Base-by-base conservation (phyloP, 441 rosid species). In the Jatropha podagrica region DNA sequence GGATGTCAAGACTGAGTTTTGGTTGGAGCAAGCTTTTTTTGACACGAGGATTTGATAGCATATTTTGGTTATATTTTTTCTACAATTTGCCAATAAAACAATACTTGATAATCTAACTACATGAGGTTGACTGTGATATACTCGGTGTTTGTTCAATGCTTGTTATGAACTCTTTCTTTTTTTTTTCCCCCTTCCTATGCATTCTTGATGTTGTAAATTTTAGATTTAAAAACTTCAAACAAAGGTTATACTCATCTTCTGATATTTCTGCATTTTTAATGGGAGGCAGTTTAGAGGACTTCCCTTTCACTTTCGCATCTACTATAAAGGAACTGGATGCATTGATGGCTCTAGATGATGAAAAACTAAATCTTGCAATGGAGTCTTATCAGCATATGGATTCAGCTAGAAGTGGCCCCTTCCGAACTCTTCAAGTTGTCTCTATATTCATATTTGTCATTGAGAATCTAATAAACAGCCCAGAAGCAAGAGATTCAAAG, bases 211-310 rank as follows among this genome's bases (percentile, higher is more conserved):
- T 42, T 64, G 26, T 26, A 40, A 38, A 64, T 17, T 41, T 20
- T 42, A 42, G 52, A 65, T 41, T n/a, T 20, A 65, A 65, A n/a
- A 65, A 10, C 17, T 65, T 65, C 54, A n/a, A 1, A 14, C 9
- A 26, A 15, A 46, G 68, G 26, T 40, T 40, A 2, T 7, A 17
- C 60, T 9, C 72, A 65, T 65, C 10, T 70, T 68, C 78, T 85
- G 75, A 75, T 72, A 38, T 73, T 77, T 73, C 20, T 71, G 40
- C 38, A n/a, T 48, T 18, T 79, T 18, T 65, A 27, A 68, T 74
- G 46, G 80, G 81, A 75, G 64, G 78, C 91, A 93, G 99, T 77
- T 82, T 88, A 67, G 90, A 91, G 80, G 96, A 89, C 51, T 89
- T 91, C 81, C 83, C 83, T 67, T 75, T 81, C 70, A 65, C 94